Conservation (phyloP, 768 basidiomycete species). For the Kwoniella sp. region DNA sequence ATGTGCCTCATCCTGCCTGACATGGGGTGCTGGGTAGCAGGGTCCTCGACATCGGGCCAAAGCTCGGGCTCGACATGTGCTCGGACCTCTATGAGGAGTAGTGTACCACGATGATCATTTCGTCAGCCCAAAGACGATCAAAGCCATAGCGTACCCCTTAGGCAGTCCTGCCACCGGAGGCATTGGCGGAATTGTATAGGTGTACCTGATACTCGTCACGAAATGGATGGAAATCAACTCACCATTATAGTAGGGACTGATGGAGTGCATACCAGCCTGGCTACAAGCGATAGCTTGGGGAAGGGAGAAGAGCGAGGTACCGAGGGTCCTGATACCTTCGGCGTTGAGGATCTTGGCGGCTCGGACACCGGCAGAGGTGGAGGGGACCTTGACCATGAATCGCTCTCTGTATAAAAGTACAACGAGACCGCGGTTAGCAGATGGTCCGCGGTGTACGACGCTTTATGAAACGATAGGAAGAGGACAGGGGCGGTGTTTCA, state of each 20-base stretch:
- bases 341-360: constrained; percentile 61
- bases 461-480: no score
- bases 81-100: constrained; percentile 40
- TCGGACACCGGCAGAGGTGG: constrained; percentile 62
- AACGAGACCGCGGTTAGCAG: no score
- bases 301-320: constrained; percentile 63
- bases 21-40: constrained; percentile 43
- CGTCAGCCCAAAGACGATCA: no score
- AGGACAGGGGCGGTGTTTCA: no score
- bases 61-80: constrained; percentile 39
- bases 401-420: constrained; percentile 54
- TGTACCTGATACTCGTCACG: not conserved
- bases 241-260: constrained; percentile 65
- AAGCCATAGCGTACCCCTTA: no score
- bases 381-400: constrained; percentile 67
- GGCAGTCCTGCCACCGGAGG: no score
- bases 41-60: constrained; percentile 47
- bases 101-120: no score
- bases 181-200: not conserved
- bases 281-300: constrained; percentile 64
- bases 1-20: constrained; percentile 35
- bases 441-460: no score
- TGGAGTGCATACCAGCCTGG: constrained; percentile 63
- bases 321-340: constrained; percentile 63
- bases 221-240: not conserved